These are phyloP conservation scores for Penicillium brasilianum DNA, from an alignment of 2,329 filamentous ascomycete species.

Conservation along the genomic window DNA sequence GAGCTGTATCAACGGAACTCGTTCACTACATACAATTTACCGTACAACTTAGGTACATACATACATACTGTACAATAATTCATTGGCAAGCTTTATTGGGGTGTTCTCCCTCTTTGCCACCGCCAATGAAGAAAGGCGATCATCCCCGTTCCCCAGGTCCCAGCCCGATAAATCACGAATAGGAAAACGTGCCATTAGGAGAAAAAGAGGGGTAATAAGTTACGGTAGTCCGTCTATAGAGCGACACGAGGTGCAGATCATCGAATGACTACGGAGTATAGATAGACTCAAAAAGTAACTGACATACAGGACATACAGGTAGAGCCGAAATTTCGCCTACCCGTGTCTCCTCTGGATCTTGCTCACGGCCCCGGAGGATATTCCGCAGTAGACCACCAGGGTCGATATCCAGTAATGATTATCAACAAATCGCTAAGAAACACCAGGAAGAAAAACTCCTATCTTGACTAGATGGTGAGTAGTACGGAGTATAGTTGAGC, in stretches of 20 bases:
- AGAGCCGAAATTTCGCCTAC: constrained; percentile 16
- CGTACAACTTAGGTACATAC: too few relatives aligned
- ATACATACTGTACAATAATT: too few relatives aligned
- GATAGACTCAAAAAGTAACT: neutral
- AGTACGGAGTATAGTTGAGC: neutral
- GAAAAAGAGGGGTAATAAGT: neutral
- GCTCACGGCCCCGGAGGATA: constrained; percentile 24
- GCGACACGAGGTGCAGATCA: neutral
- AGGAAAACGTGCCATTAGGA: neutral
- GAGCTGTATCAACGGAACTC: too few relatives aligned
- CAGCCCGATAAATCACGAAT: constrained; percentile 14
- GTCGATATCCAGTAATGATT: constrained; percentile 24
- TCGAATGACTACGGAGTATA: too few relatives aligned
- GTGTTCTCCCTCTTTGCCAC: too few relatives aligned
- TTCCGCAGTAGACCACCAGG: constrained; percentile 30
- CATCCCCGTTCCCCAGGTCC: constrained; percentile 16
- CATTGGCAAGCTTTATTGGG: too few relatives aligned
- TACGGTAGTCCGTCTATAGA: neutral
- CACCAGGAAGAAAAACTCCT: constrained; percentile 3
- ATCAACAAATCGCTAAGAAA: neutral
- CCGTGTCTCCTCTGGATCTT: constrained; percentile 25
- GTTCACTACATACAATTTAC: too few relatives aligned
- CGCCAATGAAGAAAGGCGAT: constrained; percentile 6
- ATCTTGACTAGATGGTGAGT: neutral
- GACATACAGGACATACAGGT: too few relatives aligned